Evolutionary conservation across 108 stramenopile genomes (phyloP), one percentile per base, ranked within the genome.

Genomic region (Cyclotella atomus): DNA sequence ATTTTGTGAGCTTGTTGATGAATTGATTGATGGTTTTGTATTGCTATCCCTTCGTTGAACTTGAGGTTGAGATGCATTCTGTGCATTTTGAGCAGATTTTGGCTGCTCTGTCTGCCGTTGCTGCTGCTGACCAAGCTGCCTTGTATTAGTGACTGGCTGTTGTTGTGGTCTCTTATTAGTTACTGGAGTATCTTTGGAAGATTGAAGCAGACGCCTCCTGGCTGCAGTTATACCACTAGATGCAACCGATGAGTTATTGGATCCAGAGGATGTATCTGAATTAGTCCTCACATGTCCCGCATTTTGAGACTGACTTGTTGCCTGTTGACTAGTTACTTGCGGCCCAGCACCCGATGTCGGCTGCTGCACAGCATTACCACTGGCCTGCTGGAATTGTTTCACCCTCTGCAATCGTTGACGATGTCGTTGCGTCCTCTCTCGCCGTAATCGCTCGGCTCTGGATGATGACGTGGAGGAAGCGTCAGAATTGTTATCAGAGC

Each of bases 361-460:
- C 60, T 73, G 71, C 21, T 61, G 64, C 47, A 30, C 55, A 56
- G 7, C 25, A 56, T 28, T 9, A 6, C 46, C 45, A 38, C 45
- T 49, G 16, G 46, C 45, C 61, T 81, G 75, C 21, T 77, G 76
- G 65, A 70, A 64, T 34, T 77, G 76, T 45, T 80, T 73, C 43
- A 71, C 79, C 46, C 65, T 27, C 24, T 77, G 81, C 44, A 77
- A 50, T 52, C 76, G 52, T 55, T 77, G 75, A 17, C 76, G 61
- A 57, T 82, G 81, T 8, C 71, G 46, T 50, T 77, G 81, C 14
- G 72, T 72, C 32, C 76, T 33, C 32, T 82, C 76, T 0, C 63
- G 79, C 3, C 76, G 76, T 2, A 77, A 25, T 24, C 71, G 53
- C 41, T 77, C 70, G 25, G 69, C 79, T 7, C 75, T 57, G 8